Evolutionary conservation across 768 basidiomycete species (phyloP), one percentile per base, ranked within the genome.

Genomic region (Pholiota molesta): DNA sequence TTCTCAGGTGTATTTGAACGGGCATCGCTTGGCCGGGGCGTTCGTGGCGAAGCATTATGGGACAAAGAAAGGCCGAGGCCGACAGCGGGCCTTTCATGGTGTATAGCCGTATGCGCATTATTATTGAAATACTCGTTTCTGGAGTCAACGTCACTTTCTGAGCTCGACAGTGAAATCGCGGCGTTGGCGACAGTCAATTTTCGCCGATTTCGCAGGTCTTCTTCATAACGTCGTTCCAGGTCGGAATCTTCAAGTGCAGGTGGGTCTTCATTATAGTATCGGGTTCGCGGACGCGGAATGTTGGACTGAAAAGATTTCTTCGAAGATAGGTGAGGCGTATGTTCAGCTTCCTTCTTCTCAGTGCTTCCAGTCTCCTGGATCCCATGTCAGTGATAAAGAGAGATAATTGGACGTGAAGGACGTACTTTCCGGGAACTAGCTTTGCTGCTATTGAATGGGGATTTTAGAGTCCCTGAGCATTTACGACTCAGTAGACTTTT

Each of bases 181-280:
- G 78, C 77, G 59, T 83, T 83, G 7, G 80, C 74, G 26, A 84
- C 79, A 11, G 78, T 78, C 17, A 83, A 69, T 44, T 76, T 81
- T 5, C 82, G 76, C 54, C 72, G 73, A 17, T 79, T 74, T 39
- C 72, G 69, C 47, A 71, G 69, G 52, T 75, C 75, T n/a, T 63
- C 67, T 56, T 83, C 80, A 64, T 77, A 78, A 14, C 72, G 77
- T 31, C 66, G 68, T 60, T 83, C 81, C 3, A 80, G 56, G 56
- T 84, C 81, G 11, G 83, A 83, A 29, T 82, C 81, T 51, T 80
- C 77, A 1, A 73, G 62, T 6, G 69, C 62, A 28, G 63, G 66
- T n/a, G 68, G 55, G 39, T 67, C 66, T 14, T 69, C 65, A 9
- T 70, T 52, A n/a, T 71, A 62, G 31, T 70, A 64, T 37, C 62